phyloP scores from a whole-genome alignment of 805 yeast genomes.

The Kazachstania psychrophila region DNA sequence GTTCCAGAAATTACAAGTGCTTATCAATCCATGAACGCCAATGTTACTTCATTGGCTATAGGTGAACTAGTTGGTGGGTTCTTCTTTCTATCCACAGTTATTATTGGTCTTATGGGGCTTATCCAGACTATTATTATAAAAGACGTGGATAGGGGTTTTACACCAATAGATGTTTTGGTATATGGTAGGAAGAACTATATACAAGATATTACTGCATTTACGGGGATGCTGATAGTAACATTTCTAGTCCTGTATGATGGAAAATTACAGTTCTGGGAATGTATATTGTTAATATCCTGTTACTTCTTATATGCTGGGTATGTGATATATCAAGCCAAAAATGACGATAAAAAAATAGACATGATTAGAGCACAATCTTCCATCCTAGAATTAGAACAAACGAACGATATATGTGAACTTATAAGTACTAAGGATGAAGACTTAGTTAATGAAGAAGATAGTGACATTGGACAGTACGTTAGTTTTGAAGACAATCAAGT shows the following conservation, averaged over 20 bases:
- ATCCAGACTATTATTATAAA: constrained; percentile 6
- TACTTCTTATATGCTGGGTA: constrained; percentile 1
- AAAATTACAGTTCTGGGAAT: constrained; percentile 43
- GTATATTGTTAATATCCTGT: constrained; percentile 30
- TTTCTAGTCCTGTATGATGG: constrained; percentile 49
- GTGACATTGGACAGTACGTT: no score
- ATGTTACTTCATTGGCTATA: constrained; percentile 69
- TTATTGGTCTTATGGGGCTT: constrained; percentile 70
- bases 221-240: constrained; percentile 38
- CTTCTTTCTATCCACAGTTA: constrained; percentile 67
- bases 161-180: not conserved
- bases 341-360: not conserved
- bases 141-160: not conserved
- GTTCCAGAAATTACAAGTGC: constrained; percentile 85
- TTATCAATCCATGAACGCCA: constrained; percentile 65
- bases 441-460: not conserved
- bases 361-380: not conserved
- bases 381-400: no score
- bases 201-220: constrained; percentile 53
- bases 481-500: not conserved
- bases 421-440: not conserved
- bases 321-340: not conserved
- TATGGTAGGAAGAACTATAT: constrained; percentile 40
- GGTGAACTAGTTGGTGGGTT: constrained; percentile 92
- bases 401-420: constrained; percentile 1